Base-by-base conservation (phyloP, 306 rosid genomes). In the Cucumis hystrix region DNA sequence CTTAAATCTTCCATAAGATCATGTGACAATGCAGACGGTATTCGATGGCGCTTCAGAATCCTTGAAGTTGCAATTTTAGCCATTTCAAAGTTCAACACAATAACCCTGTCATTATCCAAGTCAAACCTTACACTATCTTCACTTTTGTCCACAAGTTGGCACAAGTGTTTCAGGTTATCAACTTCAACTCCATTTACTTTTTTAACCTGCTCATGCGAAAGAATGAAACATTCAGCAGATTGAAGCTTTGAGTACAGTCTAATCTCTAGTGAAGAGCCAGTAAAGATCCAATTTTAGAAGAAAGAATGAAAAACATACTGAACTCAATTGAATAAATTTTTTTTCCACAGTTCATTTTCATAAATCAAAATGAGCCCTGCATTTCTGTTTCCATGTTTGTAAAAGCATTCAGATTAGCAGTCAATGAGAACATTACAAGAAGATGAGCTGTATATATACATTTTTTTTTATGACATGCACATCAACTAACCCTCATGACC, bases 21-120 rank as follows among this genome's bases (percentile, higher is more conserved):
- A 35, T 51, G 49, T 17, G 98, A 93, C 84, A 82, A 73, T 39
- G 92, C 77, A 15, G 92, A 89, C 75, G 96, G 91, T 81, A 91
- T 93, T 83, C 97, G 83, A 59, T 93, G 97, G 79, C 97, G 92
- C 80, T 77, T 87, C 86, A 93, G 83, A 80, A 93, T 89, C 77
- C 82, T 85, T 9, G 90, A 84, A 75, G 91, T 88, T 10, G 96
- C 98, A 52, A 82, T 41, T 86, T 91, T 88, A 6, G 98, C 98
- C 60, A 45, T 76, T 70, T 76, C 78, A 70, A 76, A 86, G 79
- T 88, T 88, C 88, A 93, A 85, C 76, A 77, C 97, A 73, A 89
- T 84, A 60, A 93, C 96, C 83, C 91, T 85, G 51, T 93, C 97
- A 76, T 93, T 96, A 18, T 93, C 98, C 87, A 93, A 80, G 88